A percentile compares a stretch with the other conserved stretches of the same genome.
Evolutionary conservation across 345 rosid species (phyloP).

Genomic region (Pistacia vera): DNA sequence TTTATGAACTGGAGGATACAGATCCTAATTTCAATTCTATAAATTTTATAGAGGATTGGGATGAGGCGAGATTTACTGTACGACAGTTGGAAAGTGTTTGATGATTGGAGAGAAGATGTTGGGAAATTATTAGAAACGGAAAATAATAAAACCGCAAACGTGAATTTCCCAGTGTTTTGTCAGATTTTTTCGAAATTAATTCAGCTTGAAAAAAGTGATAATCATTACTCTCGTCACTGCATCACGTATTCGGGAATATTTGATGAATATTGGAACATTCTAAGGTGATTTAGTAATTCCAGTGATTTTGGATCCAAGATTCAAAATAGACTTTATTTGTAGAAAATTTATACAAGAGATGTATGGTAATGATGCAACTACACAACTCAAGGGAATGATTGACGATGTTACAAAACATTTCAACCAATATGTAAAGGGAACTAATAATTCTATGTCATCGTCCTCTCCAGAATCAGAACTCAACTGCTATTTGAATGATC

Average conservation of each 20-base stretch:
- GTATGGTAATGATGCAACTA: background rate
- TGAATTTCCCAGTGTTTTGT: background rate
- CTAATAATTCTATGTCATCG: background rate
- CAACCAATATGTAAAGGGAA: background rate
- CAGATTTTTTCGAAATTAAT: background rate
- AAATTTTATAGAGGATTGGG: constrained; percentile 3
- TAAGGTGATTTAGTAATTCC: background rate
- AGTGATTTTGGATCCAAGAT: background rate
- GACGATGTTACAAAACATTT: background rate
- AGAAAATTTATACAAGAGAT: background rate
- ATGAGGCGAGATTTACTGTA: background rate
- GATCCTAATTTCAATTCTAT: background rate
- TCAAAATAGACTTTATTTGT: background rate
- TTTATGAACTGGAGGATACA: background rate
- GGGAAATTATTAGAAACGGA: background rate
- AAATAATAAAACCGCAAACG: background rate
- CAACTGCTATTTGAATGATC: background rate
- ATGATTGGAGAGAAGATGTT: too few species aligned
- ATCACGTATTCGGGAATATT: background rate
- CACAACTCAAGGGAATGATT: background rate
- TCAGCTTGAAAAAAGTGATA: background rate
- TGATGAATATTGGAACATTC: background rate
- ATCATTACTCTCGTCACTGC: too few species aligned
- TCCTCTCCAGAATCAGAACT: background rate
- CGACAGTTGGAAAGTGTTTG: background rate